Evolutionary conservation across 2,329 filamentous ascomycete species (phyloP).

Genomic region (Berkeleyomyces rouxiae): DNA sequence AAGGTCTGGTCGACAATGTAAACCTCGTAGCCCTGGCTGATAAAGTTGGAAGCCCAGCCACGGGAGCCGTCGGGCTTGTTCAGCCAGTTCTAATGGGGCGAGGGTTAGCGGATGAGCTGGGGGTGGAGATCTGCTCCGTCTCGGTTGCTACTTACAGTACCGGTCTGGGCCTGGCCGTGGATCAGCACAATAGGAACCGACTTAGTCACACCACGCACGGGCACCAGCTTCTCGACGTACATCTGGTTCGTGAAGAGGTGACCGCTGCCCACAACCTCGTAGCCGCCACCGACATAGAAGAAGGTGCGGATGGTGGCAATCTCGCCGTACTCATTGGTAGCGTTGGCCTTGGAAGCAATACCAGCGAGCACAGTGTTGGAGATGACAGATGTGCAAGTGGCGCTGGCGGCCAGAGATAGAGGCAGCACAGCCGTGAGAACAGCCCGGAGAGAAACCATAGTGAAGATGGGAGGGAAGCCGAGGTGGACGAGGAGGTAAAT

Average conservation of each 20-base stretch:
- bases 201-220: constrained; percentile 18
- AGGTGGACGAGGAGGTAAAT: not conserved
- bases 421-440: constrained; percentile 1
- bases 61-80: constrained; percentile 29
- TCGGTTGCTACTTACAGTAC: constrained; percentile 20
- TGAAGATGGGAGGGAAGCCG: not conserved
- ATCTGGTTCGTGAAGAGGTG: constrained; percentile 24
- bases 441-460: constrained; percentile 4
- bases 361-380: constrained; percentile 1
- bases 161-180: constrained; percentile 27
- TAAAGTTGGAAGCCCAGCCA: constrained; percentile 32
- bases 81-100: constrained; percentile 25
- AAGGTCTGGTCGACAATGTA: constrained; percentile 31
- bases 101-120: not conserved
- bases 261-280: constrained; percentile 19
- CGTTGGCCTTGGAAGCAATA: constrained; percentile 5
- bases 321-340: constrained; percentile 14
- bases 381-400: constrained; percentile 5
- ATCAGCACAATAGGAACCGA: constrained; percentile 26
- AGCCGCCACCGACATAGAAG: constrained; percentile 25
- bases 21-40: constrained; percentile 29
- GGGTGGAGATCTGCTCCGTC: no score
- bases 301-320: constrained; percentile 17
- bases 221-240: constrained; percentile 34
- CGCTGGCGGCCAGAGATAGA: constrained; percentile 4